Conservation (phyloP, 257 asterid species). For the Solanum tarijense region DNA sequence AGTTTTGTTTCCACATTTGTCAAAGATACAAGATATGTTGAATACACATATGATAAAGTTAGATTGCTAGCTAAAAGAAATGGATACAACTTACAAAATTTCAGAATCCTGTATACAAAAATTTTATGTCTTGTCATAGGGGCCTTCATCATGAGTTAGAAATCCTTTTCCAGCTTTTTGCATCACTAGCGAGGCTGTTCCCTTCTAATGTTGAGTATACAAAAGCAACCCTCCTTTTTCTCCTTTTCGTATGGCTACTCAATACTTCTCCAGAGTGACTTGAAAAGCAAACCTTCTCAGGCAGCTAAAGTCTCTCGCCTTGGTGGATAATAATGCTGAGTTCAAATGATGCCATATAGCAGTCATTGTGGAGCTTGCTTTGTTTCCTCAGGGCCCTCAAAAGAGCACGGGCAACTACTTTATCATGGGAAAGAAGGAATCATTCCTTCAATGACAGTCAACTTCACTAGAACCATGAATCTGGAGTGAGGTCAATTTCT, state of each 20-base stretch:
- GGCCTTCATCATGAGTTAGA: not conserved
- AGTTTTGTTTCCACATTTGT: not conserved
- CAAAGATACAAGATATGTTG: not conserved
- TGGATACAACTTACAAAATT: not conserved
- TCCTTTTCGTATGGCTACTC: not conserved
- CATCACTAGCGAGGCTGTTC: not conserved
- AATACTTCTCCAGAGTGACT: not conserved
- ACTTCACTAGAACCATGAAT: not conserved
- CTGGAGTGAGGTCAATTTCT: conserved; percentile 12
- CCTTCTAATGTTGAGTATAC: not conserved
- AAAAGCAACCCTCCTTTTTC: not conserved
- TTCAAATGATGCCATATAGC: not conserved
- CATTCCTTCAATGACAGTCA: not conserved
- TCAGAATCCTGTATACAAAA: not conserved
- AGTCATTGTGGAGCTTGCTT: not conserved
- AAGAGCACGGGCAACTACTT: not conserved
- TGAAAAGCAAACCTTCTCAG: not conserved
- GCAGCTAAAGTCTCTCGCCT: not conserved
- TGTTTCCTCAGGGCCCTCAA: conserved; percentile 1
- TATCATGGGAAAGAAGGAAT: not conserved
- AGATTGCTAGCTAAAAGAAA: not conserved
- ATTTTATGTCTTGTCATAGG: not conserved
- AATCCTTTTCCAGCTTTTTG: not conserved
- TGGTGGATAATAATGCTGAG: not conserved
- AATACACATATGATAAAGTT: not conserved